Evolutionary conservation across 2,329 filamentous ascomycete genomes (phyloP), one percentile per base, ranked within the genome.

Genomic region (Neopestalotiopsis rosae): DNA sequence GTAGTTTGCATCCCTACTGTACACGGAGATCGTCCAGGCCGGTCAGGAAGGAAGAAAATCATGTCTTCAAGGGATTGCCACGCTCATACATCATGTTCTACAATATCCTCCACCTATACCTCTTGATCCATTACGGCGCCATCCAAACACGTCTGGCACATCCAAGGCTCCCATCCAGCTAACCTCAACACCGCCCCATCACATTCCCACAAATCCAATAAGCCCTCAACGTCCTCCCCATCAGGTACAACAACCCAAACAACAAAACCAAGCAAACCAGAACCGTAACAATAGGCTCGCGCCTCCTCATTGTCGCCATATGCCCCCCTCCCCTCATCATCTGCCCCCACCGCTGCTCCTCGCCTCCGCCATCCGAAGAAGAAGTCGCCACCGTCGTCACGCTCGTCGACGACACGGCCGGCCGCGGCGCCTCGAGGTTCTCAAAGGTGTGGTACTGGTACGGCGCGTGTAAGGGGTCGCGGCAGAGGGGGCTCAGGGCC

Each of bases 371-470:
- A 2, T 17, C 45, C 45, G 17, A 20, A n/a, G 45, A 52, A 17
- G 45, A 52, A 28, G 24, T 28, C 24, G 24, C 24, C 45, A 20
- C 4, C 59, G 59, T 34, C 5, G 59, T 34, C 5, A 62, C 24
- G 62, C 40, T 65, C 38, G 62, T 42, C 12, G 62, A 65, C 20
- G 40, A 12, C 9, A 52, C 62, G 59, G 45, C 45, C 17, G 17
- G 17, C 45, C 34, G 32, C 62, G 62, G 62, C 13, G 62, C 62
- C 62, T 65, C 62, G 62, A 65, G 62, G 38, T 65, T 65, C 28
- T 65, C 62, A 40, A 65, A 65, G 5, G 62, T 65, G 13, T 65
- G 62, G 62, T 65, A 65, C 6, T 65, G 62, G 14, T 49, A 49
- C 14, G 24, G 62, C n/a, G 42, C 62, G 62, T 65, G 38, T 5